Conservation (phyloP, 139 green algal species). For the Coccomyxa sp. region DNA sequence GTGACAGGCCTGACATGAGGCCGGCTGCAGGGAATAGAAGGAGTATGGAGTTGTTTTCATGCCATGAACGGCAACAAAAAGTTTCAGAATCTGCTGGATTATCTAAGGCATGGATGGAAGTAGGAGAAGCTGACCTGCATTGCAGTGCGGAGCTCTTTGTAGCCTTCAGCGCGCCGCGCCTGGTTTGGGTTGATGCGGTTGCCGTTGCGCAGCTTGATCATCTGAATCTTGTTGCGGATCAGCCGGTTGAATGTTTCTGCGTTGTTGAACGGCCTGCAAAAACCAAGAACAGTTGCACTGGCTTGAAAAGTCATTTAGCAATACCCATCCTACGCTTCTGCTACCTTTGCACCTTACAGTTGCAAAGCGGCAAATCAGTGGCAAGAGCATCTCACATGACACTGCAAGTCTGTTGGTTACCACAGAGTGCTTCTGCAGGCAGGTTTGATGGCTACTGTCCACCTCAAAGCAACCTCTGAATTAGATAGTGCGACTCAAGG, state of each 20-base stretch:
- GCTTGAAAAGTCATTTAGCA: too few relatives aligned
- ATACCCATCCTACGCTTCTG: too few relatives aligned
- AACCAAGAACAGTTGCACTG: too few relatives aligned
- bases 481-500: neutral
- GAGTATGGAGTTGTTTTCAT: too few relatives aligned
- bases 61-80: too few relatives aligned
- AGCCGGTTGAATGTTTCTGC: neutral
- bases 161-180: neutral
- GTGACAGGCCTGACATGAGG: too few relatives aligned
- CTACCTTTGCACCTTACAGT: too few relatives aligned
- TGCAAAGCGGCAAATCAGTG: neutral
- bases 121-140: neutral
- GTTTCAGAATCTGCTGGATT: neutral
- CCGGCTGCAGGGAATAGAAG: too few relatives aligned
- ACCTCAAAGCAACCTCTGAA: neutral
- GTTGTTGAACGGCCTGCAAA: neutral
- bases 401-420: neutral
- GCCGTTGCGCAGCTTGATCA: too few relatives aligned
- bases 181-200: neutral
- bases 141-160: neutral
- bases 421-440: neutral
- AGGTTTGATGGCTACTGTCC: neutral
- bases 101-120: neutral
- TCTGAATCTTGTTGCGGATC: conserved; percentile 2
- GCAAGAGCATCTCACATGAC: too few relatives aligned